Evolutionary conservation across 345 rosid genomes (phyloP), one percentile per base, ranked within the genome.

Genomic region (Xanthoceras sorbifolium): DNA sequence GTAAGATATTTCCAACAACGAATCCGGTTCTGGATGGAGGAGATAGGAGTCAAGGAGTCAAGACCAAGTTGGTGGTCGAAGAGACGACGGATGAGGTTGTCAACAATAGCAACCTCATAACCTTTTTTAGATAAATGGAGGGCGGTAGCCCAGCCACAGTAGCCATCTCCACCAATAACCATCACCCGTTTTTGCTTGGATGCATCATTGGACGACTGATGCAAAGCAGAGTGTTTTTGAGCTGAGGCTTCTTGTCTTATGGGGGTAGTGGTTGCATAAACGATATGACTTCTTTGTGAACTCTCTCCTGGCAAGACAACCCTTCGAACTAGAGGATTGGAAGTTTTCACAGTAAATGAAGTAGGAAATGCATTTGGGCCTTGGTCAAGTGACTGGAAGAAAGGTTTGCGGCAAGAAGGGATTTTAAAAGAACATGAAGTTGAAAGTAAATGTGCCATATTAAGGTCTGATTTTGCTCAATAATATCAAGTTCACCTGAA

Each of bases 121-220:
- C 92, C 94, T 85, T 86, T 92, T 64, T 86, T 90, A 72, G 98
- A 96, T 46, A 93, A 82, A 82, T 96, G 98, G 40, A 96, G 97
- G 23, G 98, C 98, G 50, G 98, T 96, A 42, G 99, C 98, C 99
- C 97, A 93, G 57, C 99, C 98, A 48, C 99, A 96, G 74, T 96
- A 96, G 42, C 99, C 99, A 79, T 96, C 98, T 76, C 99, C 99
- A 59, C 99, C 99, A 42, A 96, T 90, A 78, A 96, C 89, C 99
- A 96, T 90, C 74, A 96, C 97, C 62, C 92, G 89, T 69, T 85
- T 82, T 14, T 81, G 76, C 87, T 84, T 93, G 50, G 94, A 78
- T 6, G 87, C 52, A 29, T 82, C 89, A 54, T 57, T 72, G 14
- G 87, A 67, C 38, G 73, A 76, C 57, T 76, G 82, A 80, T 66